A percentile compares a stretch with the other conserved stretches of the same genome.
These are phyloP conservation scores for Colletotrichum sp. DNA, from an alignment of 2,329 filamentous ascomycete species.

Conservation along the genomic window DNA sequence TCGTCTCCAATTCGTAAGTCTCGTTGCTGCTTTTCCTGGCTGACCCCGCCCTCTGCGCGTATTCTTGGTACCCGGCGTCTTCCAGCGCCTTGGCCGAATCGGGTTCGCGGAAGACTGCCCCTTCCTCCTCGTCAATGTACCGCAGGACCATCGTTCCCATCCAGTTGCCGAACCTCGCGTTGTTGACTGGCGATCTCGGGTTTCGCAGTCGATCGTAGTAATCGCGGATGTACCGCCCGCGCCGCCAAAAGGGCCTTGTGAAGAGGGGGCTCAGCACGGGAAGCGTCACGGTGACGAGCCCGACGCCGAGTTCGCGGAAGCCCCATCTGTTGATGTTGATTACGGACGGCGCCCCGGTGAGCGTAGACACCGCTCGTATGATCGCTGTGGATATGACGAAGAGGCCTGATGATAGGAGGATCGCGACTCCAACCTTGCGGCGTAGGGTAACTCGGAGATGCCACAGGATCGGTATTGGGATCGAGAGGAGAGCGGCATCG, in stretches of 20 bases:
- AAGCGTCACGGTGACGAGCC: conserved; percentile 22
- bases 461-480: conserved; percentile 29
- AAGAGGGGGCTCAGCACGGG: conserved; percentile 21
- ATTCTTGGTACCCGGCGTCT: background rate
- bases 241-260: conserved; percentile 19
- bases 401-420: conserved; percentile 27
- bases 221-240: conserved; percentile 12
- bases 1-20: background rate
- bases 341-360: conserved; percentile 23
- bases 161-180: conserved; percentile 8
- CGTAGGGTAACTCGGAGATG: conserved; percentile 17
- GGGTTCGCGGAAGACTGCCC: background rate
- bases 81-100: background rate
- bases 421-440: conserved; percentile 23
- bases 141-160: conserved; percentile 1
- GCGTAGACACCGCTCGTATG: conserved; percentile 24
- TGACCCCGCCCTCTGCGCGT: background rate
- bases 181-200: background rate
- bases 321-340: conserved; percentile 27
- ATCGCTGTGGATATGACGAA: conserved; percentile 30
- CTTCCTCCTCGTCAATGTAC: conserved; percentile 9
- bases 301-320: conserved; percentile 27
- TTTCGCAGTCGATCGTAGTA: background rate
- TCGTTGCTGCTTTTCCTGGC: background rate
- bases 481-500: conserved; percentile 27